Percentiles rank a stretch among this genome's conserved stretches.
phyloP scores from a whole-genome alignment of 345 rosid species.

The Linum usitatissimum region DNA sequence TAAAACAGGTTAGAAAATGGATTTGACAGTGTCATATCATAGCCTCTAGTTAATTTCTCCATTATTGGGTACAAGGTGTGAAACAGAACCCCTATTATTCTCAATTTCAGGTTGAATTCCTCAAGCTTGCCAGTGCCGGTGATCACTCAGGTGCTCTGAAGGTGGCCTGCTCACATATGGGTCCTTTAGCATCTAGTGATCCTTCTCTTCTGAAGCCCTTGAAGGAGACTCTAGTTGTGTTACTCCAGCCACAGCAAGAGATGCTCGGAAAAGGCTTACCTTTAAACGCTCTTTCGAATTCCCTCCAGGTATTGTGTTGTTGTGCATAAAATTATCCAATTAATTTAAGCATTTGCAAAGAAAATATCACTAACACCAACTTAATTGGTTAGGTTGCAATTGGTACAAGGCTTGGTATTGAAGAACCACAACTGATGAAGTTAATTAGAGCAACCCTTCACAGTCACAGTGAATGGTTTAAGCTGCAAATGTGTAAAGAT shows the following conservation, averaged over 20 bases:
- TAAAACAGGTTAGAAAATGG: constrained; percentile 58
- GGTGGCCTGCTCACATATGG: constrained; percentile 80
- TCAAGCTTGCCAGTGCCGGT: constrained; percentile 60
- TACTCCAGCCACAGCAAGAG: constrained; percentile 59
- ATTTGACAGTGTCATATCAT: no score
- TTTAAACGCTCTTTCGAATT: constrained; percentile 60
- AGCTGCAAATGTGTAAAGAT: constrained; percentile 90
- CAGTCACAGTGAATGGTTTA: constrained; percentile 82
- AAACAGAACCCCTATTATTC: background rate
- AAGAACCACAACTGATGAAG: constrained; percentile 86
- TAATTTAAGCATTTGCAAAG: no score
- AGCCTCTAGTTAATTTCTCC: background rate
- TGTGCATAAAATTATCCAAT: no score
- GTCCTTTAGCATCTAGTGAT: constrained; percentile 76
- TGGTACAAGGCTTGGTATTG: constrained; percentile 67
- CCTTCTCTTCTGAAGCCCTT: constrained; percentile 55
- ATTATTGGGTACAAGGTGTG: background rate
- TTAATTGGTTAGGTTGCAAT: constrained; percentile 45
- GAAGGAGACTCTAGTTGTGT: constrained; percentile 72
- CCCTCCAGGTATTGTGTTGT: constrained; percentile 55
- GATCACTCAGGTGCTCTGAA: constrained; percentile 69
- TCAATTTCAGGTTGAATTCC: constrained; percentile 64
- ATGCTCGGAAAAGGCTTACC: constrained; percentile 51
- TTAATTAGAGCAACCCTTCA: constrained; percentile 80
- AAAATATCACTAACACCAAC: no score